Conservation (phyloP, 331 rosid genomes). For the Rosa hybrid region DNA sequence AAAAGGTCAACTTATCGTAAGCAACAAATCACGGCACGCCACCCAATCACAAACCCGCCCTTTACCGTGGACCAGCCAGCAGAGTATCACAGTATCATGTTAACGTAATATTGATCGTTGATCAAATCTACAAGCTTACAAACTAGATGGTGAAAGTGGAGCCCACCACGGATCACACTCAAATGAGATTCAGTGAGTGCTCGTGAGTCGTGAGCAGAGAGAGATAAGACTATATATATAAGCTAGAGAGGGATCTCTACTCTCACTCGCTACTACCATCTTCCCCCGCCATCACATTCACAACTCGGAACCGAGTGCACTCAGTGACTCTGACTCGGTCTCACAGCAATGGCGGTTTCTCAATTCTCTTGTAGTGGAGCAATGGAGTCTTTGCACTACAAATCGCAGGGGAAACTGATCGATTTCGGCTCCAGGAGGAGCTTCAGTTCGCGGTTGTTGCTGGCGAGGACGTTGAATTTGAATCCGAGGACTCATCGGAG, state of each 20-base stretch:
- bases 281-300: conserved; percentile 1
- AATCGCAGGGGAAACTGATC: conserved; percentile 42
- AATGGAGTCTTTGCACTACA: conserved; percentile 29
- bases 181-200: conserved; percentile 2
- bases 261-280: not conserved
- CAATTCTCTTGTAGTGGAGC: conserved; percentile 43
- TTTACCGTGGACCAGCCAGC: not conserved
- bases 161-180: not conserved
- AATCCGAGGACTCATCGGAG: conserved; percentile 25
- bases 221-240: conserved; percentile 14
- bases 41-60: not conserved
- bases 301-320: conserved; percentile 4
- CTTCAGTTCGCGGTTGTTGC: conserved; percentile 42
- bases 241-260: not conserved
- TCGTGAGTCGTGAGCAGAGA: conserved; percentile 7
- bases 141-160: not conserved
- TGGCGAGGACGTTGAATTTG: conserved; percentile 32
- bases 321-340: conserved; percentile 4
- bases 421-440: conserved; percentile 34
- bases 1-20: not conserved
- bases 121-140: not conserved
- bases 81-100: not conserved
- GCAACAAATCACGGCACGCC: not conserved
- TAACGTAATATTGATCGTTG: not conserved
- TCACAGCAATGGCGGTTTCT: conserved; percentile 56